Percentiles rank a stretch among this genome's conserved stretches.
These are phyloP conservation scores for Coprinopsis sp. DNA, from an alignment of 768 basidiomycete genomes.

Conservation along the genomic window DNA sequence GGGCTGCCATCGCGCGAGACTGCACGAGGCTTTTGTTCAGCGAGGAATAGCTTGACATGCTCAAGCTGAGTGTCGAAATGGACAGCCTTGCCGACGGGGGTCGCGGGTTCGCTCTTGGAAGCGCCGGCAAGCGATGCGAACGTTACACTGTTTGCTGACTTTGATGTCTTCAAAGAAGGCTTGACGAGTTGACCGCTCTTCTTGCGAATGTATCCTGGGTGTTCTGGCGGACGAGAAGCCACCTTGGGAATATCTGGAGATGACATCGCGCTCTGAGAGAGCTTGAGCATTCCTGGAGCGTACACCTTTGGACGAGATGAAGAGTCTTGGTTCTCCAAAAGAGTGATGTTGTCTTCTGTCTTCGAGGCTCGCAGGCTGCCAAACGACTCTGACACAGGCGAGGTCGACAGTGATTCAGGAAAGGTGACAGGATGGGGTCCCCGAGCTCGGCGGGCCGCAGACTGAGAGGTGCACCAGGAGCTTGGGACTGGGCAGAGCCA, in stretches of 20 bases:
- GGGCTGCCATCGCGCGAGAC: slow-evolving; percentile 91
- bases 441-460: slow-evolving; percentile 7
- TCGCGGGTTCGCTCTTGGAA: slow-evolving; percentile 73
- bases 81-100: slow-evolving; percentile 82
- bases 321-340: slow-evolving; percentile 7
- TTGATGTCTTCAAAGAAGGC: slow-evolving; percentile 77
- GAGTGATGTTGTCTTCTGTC: slow-evolving; percentile 26
- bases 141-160: slow-evolving; percentile 42
- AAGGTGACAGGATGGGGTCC: neutral
- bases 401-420: slow-evolving; percentile 1
- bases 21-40: slow-evolving; percentile 91
- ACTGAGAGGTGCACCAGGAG: neutral
- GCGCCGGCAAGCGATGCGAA: slow-evolving; percentile 50
- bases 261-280: slow-evolving; percentile 20
- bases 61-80: slow-evolving; percentile 92
- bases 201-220: slow-evolving; percentile 66
- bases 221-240: slow-evolving; percentile 22
- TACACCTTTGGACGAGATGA: slow-evolving; percentile 32
- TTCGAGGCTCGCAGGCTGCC: slow-evolving; percentile 4
- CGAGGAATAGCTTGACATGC: slow-evolving; percentile 90
- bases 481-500: slow-evolving; percentile 16
- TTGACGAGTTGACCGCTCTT: slow-evolving; percentile 94
- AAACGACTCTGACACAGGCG: neutral
- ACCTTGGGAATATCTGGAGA: slow-evolving; percentile 20
- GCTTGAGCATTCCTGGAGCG: slow-evolving; percentile 36